Evolutionary conservation across 129 eudicot species (phyloP).

Genomic region (Artemisia argyi): DNA sequence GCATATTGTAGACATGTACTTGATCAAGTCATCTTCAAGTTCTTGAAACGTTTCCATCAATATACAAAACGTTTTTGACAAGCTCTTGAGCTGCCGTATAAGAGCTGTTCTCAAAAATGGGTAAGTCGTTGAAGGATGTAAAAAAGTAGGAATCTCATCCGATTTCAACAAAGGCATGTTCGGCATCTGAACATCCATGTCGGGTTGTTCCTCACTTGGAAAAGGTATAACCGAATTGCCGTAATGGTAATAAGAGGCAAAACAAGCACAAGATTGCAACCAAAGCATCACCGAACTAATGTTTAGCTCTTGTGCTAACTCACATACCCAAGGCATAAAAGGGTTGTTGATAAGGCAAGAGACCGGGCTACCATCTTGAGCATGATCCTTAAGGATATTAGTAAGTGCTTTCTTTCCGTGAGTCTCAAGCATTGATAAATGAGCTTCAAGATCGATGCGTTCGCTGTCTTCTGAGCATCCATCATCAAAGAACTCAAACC

Average conservation of each 20-base stretch:
- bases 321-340: conserved; percentile 74
- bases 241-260: conserved; percentile 64
- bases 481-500: conserved; percentile 75
- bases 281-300: conserved; percentile 77
- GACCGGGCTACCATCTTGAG: conserved; percentile 50
- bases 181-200: conserved; percentile 63
- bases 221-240: conserved; percentile 37
- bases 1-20: conserved; percentile 42
- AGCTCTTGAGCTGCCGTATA: conserved; percentile 53
- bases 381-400: conserved; percentile 31
- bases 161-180: conserved; percentile 61
- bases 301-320: conserved; percentile 48
- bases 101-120: conserved; percentile 33
- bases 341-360: conserved; percentile 64
- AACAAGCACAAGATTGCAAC: conserved; percentile 76
- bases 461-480: conserved; percentile 40
- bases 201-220: conserved; percentile 49
- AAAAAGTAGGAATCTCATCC: conserved; percentile 75
- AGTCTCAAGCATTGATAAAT: conserved; percentile 45
- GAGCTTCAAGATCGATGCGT: conserved; percentile 26
- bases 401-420: conserved; percentile 43
- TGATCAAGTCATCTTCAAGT: conserved; percentile 58
- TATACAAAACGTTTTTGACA: conserved; percentile 58
- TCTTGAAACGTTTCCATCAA: conserved; percentile 74
- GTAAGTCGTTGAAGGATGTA: conserved; percentile 62